Evolutionary conservation across 306 rosid genomes (phyloP), one percentile per base, ranked within the genome.

Genomic region (Cucurbita ficifolia): DNA sequence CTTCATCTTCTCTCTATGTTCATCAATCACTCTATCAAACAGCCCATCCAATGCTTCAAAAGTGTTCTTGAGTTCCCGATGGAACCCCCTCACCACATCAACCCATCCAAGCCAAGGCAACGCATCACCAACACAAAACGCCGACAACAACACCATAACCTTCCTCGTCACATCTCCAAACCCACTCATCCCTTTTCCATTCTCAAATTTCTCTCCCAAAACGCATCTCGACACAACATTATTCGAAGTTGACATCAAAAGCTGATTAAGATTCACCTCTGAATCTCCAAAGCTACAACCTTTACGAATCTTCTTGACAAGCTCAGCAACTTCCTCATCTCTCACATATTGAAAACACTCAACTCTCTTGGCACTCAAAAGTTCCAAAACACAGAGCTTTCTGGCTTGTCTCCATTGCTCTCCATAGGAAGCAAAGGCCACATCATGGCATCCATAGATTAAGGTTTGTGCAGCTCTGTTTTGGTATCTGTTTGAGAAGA

Each of bases 91-190:
- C 2, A 86, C 45, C 70, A 14, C 18, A 54, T 84, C 90, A 39
- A 86, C 1, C 88, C 88, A 85, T 75, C 36, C 53, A 85, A 68
- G 7, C 22, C 62, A 57, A 84, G 88, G 55, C 73, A 84, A 53
- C 39, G 76, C 18, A 76, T 88, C 84, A 29, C 83, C 80, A 4
- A 82, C 55, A 13, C 79, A 17, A n/a, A 79, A 84, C 29, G 74
- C 40, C 33, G 4, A 0, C 0, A 82, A 0, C 0, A 29, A 57
- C 5, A 0, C 18, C 78, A 18, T 0, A 12, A 45, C 3, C 51
- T 35, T 60, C n/a, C 45, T 61, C 4, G 65, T 18, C 13, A 61
- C 38, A 3, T 61, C 55, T 10, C 19, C 48, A 38, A 61, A 60
- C 4, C 14, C 9, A 5, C 33, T 38, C 76, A 60, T 60, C 4